Conservation (phyloP, 2,329 filamentous ascomycete genomes). For the Cordyceps pruinosa region DNA sequence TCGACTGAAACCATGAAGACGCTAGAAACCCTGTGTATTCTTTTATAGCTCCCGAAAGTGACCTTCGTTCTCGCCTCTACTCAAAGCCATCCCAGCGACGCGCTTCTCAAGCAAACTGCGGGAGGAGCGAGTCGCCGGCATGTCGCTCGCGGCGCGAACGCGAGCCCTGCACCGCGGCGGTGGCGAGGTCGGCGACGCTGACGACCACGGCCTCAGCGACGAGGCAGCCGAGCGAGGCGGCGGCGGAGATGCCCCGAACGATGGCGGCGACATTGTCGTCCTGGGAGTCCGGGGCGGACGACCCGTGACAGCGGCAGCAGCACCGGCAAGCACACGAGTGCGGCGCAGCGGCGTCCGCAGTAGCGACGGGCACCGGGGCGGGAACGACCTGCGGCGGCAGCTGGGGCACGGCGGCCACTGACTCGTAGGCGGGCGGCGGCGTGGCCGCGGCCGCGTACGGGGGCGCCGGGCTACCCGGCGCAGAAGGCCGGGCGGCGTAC, state of each 20-base stretch:
- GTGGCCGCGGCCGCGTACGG: not conserved
- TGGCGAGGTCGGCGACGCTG: not conserved
- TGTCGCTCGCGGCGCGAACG: not conserved
- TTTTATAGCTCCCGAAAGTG: too few species aligned
- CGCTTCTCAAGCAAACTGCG: not conserved
- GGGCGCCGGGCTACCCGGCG: not conserved
- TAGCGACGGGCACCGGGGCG: not conserved
- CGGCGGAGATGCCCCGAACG: not conserved
- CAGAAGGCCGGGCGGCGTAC: not conserved
- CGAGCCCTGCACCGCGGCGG: too few species aligned
- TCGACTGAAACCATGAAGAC: too few species aligned
- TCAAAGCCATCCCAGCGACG: too few species aligned
- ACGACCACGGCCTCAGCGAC: not conserved
- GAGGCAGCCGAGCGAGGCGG: not conserved
- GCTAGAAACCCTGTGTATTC: too few species aligned
- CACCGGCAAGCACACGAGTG: not conserved
- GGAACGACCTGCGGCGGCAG: not conserved
- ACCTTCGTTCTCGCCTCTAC: too few species aligned
- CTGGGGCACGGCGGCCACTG: not conserved
- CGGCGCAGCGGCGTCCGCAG: not conserved
- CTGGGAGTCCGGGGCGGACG: not conserved
- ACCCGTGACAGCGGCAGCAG: not conserved
- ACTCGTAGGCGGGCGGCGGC: constrained; percentile 2
- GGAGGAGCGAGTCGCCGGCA: too few species aligned
- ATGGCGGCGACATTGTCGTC: not conserved